These are phyloP conservation scores for Bonia amplexicaulis DNA, from an alignment of 176 grass and related monocot species.

Conservation along the genomic window DNA sequence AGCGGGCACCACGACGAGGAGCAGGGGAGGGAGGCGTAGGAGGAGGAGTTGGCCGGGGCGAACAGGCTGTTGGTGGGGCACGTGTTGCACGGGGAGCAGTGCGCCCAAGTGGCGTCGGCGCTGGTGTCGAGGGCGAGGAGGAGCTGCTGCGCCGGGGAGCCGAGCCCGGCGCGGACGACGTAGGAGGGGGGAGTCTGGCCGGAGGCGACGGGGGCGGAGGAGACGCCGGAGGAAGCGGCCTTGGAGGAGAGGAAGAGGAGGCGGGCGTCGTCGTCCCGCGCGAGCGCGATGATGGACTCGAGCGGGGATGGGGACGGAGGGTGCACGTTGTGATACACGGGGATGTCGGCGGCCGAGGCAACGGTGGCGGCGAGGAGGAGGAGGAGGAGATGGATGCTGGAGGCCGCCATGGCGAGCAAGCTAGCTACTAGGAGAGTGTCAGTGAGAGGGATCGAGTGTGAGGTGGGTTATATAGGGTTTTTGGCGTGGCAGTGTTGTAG, in stretches of 20 bases:
- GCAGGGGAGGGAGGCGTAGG: conserved; percentile 67
- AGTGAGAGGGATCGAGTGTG: background rate
- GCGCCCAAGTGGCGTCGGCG: conserved; percentile 82
- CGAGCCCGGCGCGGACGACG: conserved; percentile 66
- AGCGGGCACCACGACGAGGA: conserved; percentile 67
- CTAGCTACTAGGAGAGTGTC: conserved; percentile 5
- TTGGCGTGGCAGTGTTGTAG: background rate
- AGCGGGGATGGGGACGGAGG: conserved; percentile 56
- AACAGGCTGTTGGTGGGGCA: conserved; percentile 59
- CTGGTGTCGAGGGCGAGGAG: conserved; percentile 88
- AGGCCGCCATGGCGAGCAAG: conserved; percentile 25
- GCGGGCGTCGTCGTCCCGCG: conserved; percentile 61
- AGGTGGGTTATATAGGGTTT: conserved; percentile 40
- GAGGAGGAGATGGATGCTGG: conserved; percentile 18
- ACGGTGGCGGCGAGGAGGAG: conserved; percentile 28
- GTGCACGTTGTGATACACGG: conserved; percentile 62
- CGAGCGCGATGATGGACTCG: conserved; percentile 60
- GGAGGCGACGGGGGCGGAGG: conserved; percentile 69
- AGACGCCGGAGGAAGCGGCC: conserved; percentile 29
- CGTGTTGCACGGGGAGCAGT: conserved; percentile 75
- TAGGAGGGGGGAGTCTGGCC: conserved; percentile 85
- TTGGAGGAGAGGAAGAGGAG: conserved; percentile 70
- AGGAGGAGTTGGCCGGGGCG: conserved; percentile 68
- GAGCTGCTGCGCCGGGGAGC: conserved; percentile 59
- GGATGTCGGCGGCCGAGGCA: conserved; percentile 39